phyloP scores from a whole-genome alignment of 2,329 filamentous ascomycete genomes.

The Sclerotinia minor region DNA sequence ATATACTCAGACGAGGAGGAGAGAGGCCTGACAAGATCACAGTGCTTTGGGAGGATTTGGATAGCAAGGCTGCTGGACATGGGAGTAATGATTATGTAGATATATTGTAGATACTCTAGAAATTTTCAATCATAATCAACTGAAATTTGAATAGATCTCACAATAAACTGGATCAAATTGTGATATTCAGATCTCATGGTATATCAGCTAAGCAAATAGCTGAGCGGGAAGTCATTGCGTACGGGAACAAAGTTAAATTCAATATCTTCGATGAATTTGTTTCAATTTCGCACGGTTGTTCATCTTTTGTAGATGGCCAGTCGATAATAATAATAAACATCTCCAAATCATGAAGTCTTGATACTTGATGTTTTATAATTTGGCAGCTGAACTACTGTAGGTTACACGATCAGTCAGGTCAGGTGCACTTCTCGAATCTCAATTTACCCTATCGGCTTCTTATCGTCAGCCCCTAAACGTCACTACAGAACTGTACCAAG shows the following conservation, averaged over 20 bases:
- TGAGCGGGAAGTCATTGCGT: constrained; percentile 11
- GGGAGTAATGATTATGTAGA: neutral
- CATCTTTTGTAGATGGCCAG: neutral
- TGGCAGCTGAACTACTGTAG: too few species aligned
- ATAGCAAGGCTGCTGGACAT: neutral
- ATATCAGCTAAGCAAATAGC: neutral
- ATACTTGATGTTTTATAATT: neutral
- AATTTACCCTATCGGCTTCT: constrained; percentile 18
- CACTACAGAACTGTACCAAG: constrained; percentile 9
- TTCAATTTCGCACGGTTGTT: constrained; percentile 15
- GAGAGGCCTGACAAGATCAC: neutral
- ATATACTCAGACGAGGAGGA: neutral
- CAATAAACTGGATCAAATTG: neutral
- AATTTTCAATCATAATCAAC: neutral
- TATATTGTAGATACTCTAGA: neutral
- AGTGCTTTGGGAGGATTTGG: neutral
- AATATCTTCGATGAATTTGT: constrained; percentile 14
- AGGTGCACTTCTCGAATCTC: neutral
- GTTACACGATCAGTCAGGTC: neutral
- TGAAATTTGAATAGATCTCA: neutral
- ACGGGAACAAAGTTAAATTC: neutral
- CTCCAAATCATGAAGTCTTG: neutral
- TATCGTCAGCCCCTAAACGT: constrained; percentile 18
- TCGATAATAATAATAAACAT: too few species aligned
- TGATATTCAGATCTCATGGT: neutral